Percentiles rank a stretch among this genome's conserved stretches.
These are phyloP conservation scores for Alternaria angustiovoidea DNA, from an alignment of 2,329 filamentous ascomycete genomes.

Conservation along the genomic window DNA sequence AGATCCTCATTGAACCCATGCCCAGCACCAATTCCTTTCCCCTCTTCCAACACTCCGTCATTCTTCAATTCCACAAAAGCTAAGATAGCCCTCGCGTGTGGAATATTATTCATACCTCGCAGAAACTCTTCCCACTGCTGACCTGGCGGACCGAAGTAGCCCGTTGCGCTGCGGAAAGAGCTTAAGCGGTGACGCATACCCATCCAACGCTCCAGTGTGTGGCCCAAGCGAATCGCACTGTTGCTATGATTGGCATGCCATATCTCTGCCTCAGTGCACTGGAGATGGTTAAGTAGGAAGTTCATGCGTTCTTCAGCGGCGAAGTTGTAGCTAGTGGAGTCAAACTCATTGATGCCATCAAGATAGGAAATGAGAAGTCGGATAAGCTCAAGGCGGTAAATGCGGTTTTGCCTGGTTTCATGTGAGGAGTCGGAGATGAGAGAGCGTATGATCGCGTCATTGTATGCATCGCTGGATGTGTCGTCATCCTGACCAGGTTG, in stretches of 20 bases:
- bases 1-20: conserved; percentile 15
- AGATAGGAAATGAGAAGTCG: conserved; percentile 15
- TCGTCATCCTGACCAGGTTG: neutral
- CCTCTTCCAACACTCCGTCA: neutral
- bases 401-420: neutral
- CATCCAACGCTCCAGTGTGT: conserved; percentile 15
- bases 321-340: conserved; percentile 1
- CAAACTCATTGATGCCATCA: conserved; percentile 16
- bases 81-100: conserved; percentile 14
- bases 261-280: conserved; percentile 3
- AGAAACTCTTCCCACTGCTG: conserved; percentile 17
- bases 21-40: neutral
- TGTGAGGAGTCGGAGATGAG: neutral
- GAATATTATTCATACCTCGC: conserved; percentile 3
- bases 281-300: conserved; percentile 14
- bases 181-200: conserved; percentile 16
- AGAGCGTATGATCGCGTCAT: neutral
- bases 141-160: conserved; percentile 16
- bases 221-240: neutral
- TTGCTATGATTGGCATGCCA: conserved; percentile 4
- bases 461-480: neutral
- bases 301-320: conserved; percentile 19
- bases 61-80: conserved; percentile 16
- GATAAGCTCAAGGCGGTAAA: conserved; percentile 16
- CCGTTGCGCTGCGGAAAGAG: conserved; percentile 8